Conservation (phyloP, 1,284 basidiomycete species). For the Cerrena zonata region DNA sequence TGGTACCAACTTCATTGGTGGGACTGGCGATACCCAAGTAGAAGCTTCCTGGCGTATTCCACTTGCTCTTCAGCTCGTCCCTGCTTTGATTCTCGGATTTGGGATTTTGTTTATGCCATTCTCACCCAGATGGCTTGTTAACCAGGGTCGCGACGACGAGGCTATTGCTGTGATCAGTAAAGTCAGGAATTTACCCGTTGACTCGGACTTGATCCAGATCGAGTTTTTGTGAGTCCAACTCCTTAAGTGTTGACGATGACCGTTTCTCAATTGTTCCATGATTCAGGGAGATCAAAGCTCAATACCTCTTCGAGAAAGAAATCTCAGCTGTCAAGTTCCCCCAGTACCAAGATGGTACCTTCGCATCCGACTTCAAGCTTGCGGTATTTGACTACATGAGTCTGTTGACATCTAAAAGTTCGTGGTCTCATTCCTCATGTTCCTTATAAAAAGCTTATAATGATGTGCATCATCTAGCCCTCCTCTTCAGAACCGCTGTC, state of each 20-base stretch:
- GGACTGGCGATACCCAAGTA: constrained; percentile 46
- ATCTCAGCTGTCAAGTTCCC: constrained; percentile 51
- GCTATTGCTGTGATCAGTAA: constrained; percentile 59
- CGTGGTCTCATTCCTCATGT: constrained; percentile 19
- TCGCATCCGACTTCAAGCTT: constrained; percentile 54
- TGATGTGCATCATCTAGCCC: constrained; percentile 28
- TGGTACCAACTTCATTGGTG: constrained; percentile 71
- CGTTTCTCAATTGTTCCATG: neutral
- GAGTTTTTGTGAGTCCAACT: constrained; percentile 59
- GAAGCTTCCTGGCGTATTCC: constrained; percentile 77
- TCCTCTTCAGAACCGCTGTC: constrained; percentile 54
- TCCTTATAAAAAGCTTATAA: neutral
- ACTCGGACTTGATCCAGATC: constrained; percentile 65
- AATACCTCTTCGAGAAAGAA: constrained; percentile 70
- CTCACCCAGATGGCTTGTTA: constrained; percentile 70
- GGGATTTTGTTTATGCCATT: constrained; percentile 69
- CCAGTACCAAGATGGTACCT: constrained; percentile 58
- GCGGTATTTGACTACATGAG: constrained; percentile 54
- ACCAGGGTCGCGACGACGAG: constrained; percentile 70
- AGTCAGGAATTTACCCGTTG: constrained; percentile 51
- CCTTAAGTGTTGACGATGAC: neutral
- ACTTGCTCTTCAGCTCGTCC: constrained; percentile 69
- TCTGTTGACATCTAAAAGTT: constrained; percentile 47
- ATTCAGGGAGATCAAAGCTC: constrained; percentile 70
- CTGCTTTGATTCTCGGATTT: constrained; percentile 60